Evolutionary conservation across 805 yeast genomes (phyloP).

Genomic region (Saturnispora dispora): DNA sequence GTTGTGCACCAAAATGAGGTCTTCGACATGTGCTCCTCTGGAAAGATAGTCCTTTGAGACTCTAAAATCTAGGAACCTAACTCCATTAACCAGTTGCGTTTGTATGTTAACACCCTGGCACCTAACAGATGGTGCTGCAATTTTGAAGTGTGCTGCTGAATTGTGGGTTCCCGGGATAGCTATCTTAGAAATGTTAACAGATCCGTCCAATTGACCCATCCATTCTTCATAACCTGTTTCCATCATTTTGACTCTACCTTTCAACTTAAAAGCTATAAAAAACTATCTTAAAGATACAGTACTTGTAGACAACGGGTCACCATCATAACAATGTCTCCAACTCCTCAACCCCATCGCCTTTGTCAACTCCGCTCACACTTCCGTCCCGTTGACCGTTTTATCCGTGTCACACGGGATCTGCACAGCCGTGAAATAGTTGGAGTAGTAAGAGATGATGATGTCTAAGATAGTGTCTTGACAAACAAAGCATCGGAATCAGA

Average conservation of each 20-base stretch:
- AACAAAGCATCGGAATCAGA: neutral
- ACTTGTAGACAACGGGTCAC: too few species aligned
- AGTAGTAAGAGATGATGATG: neutral
- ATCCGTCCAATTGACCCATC: conserved; percentile 40
- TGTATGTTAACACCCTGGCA: conserved; percentile 58
- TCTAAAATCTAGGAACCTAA: conserved; percentile 66
- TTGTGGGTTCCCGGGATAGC: conserved; percentile 84
- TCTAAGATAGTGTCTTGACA: neutral
- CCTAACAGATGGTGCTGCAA: conserved; percentile 66
- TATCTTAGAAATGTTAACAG: conserved; percentile 41
- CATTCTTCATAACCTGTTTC: conserved; percentile 28
- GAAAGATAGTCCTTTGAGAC: conserved; percentile 47
- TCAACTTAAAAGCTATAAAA: neutral
- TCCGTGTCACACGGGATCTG: neutral
- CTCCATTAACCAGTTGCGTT: conserved; percentile 61
- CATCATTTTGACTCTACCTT: neutral
- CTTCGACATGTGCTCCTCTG: conserved; percentile 33
- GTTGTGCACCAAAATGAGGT: conserved; percentile 63
- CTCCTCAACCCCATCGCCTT: neutral
- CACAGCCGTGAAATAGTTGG: neutral
- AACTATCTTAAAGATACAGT: neutral
- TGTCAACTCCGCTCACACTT: neutral
- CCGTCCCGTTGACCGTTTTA: neutral
- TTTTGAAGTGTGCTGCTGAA: conserved; percentile 56
- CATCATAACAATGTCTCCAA: neutral